Base-by-base conservation (phyloP, 2,329 filamentous ascomycete genomes). In the Phyllachora maydis region DNA sequence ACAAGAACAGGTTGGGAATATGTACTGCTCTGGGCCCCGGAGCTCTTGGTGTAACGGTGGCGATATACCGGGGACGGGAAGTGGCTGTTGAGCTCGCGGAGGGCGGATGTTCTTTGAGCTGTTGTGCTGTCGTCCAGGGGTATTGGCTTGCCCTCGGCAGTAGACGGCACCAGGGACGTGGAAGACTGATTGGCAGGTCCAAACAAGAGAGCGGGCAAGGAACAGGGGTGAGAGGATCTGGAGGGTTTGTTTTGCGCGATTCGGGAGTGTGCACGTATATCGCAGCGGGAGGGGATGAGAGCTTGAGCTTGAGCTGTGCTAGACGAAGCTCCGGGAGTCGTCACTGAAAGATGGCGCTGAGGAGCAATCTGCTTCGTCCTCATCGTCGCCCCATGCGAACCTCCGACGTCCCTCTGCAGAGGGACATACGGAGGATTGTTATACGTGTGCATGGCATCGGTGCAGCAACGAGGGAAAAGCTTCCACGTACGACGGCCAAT, bases 1-100 rank as follows among this genome's bases (percentile, higher is more conserved):
- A 72, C 67, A 18, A 72, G 60, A 27, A 72, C 64, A n/a, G 67
- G 67, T 30, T 70, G 64, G 3, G 61, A 68, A 36, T 65, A 68
- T 18, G 64, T 69, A 32, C 52, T 63, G 42, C 47, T 65, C 35
- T 59, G 52, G 11, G 64, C 54, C 8, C 59, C 57, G 8, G 57
- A 56, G 13, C 60, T 61, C 40, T 65, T 61, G 28, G 59, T 49
- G 48, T 61, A 65, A 31, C 54, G 57, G 38, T 61, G 62, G 21
- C 57, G 55, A 23, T 35, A 35, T 16, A 39, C 35, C 3, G 35
- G 35, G 6, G 57, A 62, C 5, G 63, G 60, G 28, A 62, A 65
- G 33, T 56, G 58, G 36, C 47, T 55, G 42, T 64, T 70, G 29
- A 70, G 49, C 39, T 67, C 59, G 26, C 64, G 59, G 24, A 71